Percentiles rank a stretch among this genome's conserved stretches.
These are phyloP conservation scores for Penicillium thymicola DNA, from an alignment of 2,329 filamentous ascomycete genomes.

Conservation along the genomic window DNA sequence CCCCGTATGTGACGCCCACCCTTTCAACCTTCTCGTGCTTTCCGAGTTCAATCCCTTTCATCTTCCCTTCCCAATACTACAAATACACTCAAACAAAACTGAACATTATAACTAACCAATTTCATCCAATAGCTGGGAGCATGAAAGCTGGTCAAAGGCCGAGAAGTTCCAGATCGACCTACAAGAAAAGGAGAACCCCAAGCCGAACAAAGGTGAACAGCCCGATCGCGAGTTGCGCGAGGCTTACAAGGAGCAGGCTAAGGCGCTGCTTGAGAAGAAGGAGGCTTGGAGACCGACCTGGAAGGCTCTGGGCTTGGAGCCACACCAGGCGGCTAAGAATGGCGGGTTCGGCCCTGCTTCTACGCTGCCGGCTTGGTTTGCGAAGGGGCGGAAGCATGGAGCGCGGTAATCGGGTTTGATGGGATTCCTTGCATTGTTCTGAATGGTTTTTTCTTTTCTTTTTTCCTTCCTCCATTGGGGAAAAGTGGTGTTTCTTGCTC, in stretches of 20 bases:
- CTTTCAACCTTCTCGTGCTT: neutral
- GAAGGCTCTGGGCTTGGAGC: constrained; percentile 42
- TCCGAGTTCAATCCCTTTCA: neutral
- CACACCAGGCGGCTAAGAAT: constrained; percentile 17
- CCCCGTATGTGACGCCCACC: constrained; percentile 47
- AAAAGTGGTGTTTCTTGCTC: constrained; percentile 17
- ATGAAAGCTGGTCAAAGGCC: constrained; percentile 55
- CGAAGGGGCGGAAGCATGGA: constrained; percentile 11
- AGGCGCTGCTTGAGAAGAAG: constrained; percentile 59
- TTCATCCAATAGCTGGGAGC: constrained; percentile 54
- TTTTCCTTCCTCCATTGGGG: constrained; percentile 6
- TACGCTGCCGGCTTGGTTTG: constrained; percentile 6
- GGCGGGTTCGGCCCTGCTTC: neutral
- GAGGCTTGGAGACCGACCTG: constrained; percentile 58
- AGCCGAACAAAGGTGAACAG: constrained; percentile 29
- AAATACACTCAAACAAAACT: neutral
- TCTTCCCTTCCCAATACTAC: neutral
- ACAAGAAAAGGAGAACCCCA: constrained; percentile 38
- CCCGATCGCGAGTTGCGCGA: constrained; percentile 33
- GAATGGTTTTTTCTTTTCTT: constrained; percentile 1
- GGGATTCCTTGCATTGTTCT: constrained; percentile 13
- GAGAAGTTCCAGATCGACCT: constrained; percentile 38
- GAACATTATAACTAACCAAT: constrained; percentile 10
- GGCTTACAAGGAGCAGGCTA: constrained; percentile 58
- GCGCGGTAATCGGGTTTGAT: constrained; percentile 7